Evolutionary conservation across 257 asterid genomes (phyloP), one percentile per base, ranked within the genome.

Genomic region (Salvia hispanica): DNA sequence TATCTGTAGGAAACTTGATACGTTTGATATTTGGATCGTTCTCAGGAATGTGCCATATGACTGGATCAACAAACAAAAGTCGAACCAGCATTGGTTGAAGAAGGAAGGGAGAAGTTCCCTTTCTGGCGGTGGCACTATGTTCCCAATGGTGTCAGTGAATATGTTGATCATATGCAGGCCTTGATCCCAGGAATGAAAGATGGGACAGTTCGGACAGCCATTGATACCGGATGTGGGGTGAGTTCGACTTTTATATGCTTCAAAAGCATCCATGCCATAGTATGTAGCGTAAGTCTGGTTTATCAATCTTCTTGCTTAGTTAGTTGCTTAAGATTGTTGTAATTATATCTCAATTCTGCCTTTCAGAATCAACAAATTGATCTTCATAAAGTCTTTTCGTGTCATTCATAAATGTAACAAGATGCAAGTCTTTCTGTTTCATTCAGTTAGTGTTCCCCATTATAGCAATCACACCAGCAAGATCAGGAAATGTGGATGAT

Each of bases 211-310:
- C 82, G 97, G 45, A 93, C 99, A 36, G 99, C 99, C 76, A 88
- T 94, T 61, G 99, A 94, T 83, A 94, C 97, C 1, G 99, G 99
- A n/a, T 94, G 99, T 65, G 99, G 99, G 93, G 99, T 94, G 78
- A 86, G 99, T 77, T 37, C 45, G 9, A 36, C 48, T 63, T n/a
- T 8, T 62, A 6, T 53, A 56, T 42, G 33, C 54, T 58, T 66
- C 59, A 33, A 56, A 2, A 6, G 42, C 50, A 7, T 48, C 67
- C 39, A 1, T 61, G 50, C 18, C n/a, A 40, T 67, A 2, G 7
- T 25, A 15, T 54, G 65, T 13, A 44, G 31, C n/a, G n/a, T 39
- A 37, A 21, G 10, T 28, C 18, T n/a, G 28, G 10, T 28, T 9
- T 57, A 67, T 73, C 34, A 33, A 48, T 57, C 61, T 16, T 18